Evolutionary conservation across 306 rosid species (phyloP).

Genomic region (Quercus ilex): DNA sequence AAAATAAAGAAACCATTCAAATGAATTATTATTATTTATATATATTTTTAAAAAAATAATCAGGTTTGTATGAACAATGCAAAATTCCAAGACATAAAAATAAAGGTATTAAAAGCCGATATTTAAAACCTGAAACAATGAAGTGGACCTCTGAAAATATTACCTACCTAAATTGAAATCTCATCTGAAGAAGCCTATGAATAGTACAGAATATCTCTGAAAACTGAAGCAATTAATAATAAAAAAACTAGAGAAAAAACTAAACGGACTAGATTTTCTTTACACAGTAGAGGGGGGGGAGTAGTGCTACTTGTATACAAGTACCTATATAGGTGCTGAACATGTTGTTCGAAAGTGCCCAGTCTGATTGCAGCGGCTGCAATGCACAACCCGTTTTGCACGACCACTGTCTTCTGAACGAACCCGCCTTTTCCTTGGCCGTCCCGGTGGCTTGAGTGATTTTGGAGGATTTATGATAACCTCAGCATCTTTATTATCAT

Average conservation of each 20-base stretch:
- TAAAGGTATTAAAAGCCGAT: neutral
- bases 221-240: neutral
- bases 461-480: slow-evolving; percentile 46
- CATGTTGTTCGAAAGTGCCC: slow-evolving; percentile 59
- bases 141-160: neutral
- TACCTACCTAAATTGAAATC: neutral
- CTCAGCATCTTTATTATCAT: slow-evolving; percentile 10
- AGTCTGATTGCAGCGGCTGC: slow-evolving; percentile 56
- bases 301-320: neutral
- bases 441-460: slow-evolving; percentile 44
- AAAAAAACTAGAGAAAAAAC: neutral
- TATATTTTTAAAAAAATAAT: too few species aligned
- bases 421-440: slow-evolving; percentile 43
- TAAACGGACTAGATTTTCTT: neutral
- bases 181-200: slow-evolving; percentile 6
- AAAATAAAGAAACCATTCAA: too few species aligned
- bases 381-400: slow-evolving; percentile 48
- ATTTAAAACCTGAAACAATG: neutral
- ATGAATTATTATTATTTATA: too few species aligned
- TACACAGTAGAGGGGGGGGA: neutral
- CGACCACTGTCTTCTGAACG: slow-evolving; percentile 43
- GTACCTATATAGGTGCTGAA: slow-evolving; percentile 42
- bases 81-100: neutral
- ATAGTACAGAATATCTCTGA: neutral
- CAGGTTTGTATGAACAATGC: neutral